Evolutionary conservation across 805 yeast genomes (phyloP).

Genomic region (Priceomyces medius): DNA sequence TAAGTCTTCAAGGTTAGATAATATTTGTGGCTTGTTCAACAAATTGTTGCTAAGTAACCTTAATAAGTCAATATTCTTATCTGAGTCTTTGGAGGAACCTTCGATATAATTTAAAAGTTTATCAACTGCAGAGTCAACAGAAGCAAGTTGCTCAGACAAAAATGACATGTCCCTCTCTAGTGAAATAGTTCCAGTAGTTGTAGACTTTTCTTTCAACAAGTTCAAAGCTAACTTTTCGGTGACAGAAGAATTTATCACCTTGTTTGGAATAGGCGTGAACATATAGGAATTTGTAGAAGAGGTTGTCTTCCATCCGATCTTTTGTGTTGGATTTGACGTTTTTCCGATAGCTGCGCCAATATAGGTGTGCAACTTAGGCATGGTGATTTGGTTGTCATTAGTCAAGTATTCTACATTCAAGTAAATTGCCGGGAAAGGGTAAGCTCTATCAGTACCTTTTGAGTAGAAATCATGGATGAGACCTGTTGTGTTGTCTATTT

Average conservation of each 20-base stretch:
- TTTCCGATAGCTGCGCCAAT: conserved; percentile 74
- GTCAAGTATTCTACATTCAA: conserved; percentile 65
- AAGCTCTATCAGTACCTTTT: conserved; percentile 65
- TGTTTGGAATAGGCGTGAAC: conserved; percentile 74
- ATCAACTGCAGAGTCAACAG: conserved; percentile 49
- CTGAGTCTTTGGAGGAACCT: conserved; percentile 32
- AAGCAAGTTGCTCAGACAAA: conserved; percentile 45
- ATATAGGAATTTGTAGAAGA: conserved; percentile 46
- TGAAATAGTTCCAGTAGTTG: conserved; percentile 27
- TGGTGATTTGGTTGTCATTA: conserved; percentile 45
- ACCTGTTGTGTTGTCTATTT: conserved; percentile 69
- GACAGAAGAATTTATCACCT: conserved; percentile 52
- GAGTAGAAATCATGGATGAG: conserved; percentile 79
- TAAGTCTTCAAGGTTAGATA: conserved; percentile 51
- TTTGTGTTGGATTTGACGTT: conserved; percentile 11
- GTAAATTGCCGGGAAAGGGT: conserved; percentile 76
- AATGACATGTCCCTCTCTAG: conserved; percentile 44
- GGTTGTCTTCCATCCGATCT: conserved; percentile 41
- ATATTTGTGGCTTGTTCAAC: conserved; percentile 49
- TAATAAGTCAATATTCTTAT: conserved; percentile 60
- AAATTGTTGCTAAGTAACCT: conserved; percentile 61
- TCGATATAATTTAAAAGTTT: conserved; percentile 49
- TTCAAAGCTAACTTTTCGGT: conserved; percentile 59
- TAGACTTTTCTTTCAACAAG: conserved; percentile 37
- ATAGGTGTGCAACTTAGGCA: conserved; percentile 65